Evolutionary conservation across 2,329 filamentous ascomycete species (phyloP), one percentile per base, ranked within the genome.

Genomic region (Metarhizium robertsii): DNA sequence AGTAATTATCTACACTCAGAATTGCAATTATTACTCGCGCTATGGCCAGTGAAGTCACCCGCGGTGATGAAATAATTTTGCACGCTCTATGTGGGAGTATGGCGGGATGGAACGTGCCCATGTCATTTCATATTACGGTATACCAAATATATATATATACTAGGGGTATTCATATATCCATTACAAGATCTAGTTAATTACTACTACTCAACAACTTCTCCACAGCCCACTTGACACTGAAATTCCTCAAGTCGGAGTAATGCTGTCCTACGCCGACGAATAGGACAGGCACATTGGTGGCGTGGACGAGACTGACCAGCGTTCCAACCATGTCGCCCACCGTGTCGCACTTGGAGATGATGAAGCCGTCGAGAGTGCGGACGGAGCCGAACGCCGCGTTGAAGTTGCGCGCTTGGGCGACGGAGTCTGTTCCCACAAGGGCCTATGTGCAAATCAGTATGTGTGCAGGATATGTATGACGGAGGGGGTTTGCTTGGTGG

Each of bases 251-350:
- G 65, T 87, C 84, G 45, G 80, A 85, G 66, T 87, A 87, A 65
- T 86, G 83, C 69, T 87, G 84, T 13, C 84, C 84, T 32, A 86
- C 83, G 56, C 81, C 94, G 61, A 99, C 80, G 67, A 99, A 99
- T 11, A 97, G 80, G 20, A 99, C 91, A 0, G 95, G 95, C 49
- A 99, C 95, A 32, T 92, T 90, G 3, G 95, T 99, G 3, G 94
- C 92, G 73, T 97, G 92, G 43, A 99, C 92, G 77, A 99, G 92
- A 69, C 90, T 96, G 59, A 99, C 94, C 60, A 99, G 77, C 2
- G 92, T 96, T 62, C 81, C 91, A 47, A 96, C 91, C 92, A 97
- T 97, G 73, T 96, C 92, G n/a, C 94, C 95, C 42, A 99, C 95
- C 0, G 94, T 99, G 74, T 99, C 94, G 70, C 94, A 97, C 73